Percentiles rank a stretch among this genome's conserved stretches.
Conservation (phyloP, 805 yeast genomes). For the Candida michaelii region DNA sequence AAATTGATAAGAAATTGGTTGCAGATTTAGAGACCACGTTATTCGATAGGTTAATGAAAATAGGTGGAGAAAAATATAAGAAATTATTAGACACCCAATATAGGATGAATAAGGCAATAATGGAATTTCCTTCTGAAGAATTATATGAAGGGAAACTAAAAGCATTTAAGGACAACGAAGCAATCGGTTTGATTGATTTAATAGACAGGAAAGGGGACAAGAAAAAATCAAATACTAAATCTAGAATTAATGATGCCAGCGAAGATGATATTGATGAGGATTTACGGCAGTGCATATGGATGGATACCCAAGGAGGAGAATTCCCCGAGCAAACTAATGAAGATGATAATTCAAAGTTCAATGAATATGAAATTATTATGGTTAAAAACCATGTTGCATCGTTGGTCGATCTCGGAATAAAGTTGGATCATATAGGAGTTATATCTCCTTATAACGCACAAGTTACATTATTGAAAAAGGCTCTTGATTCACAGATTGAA, state of each 20-base stretch:
- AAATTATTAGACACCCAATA: conserved; percentile 75
- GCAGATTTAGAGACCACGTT: conserved; percentile 63
- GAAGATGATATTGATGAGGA: conserved; percentile 57
- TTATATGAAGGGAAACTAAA: conserved; percentile 62
- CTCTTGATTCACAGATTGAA: conserved; percentile 53
- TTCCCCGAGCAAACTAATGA: conserved; percentile 55
- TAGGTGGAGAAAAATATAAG: conserved; percentile 46
- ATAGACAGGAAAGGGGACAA: conserved; percentile 40
- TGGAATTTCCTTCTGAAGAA: conserved; percentile 70
- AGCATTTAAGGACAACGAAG: conserved; percentile 61
- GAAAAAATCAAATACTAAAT: conserved; percentile 26
- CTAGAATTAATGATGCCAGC: too few relatives aligned
- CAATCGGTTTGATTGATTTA: conserved; percentile 55
- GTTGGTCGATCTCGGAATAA: conserved; percentile 54
- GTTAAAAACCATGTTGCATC: conserved; percentile 56
- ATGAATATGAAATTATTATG: conserved; percentile 71
- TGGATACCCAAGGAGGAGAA: conserved; percentile 91
- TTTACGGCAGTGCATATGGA: conserved; percentile 63
- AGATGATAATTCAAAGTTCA: conserved; percentile 57
- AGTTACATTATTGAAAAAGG: conserved; percentile 57
- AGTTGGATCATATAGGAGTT: conserved; percentile 65
- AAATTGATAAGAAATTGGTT: conserved; percentile 33
- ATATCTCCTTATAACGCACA: conserved; percentile 93
- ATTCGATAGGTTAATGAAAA: conserved; percentile 70
- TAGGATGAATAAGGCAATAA: conserved; percentile 78